Percentiles rank a stretch among this genome's conserved stretches.
phyloP scores from a whole-genome alignment of 1,284 basidiomycete genomes.

The Trametes sp. region DNA sequence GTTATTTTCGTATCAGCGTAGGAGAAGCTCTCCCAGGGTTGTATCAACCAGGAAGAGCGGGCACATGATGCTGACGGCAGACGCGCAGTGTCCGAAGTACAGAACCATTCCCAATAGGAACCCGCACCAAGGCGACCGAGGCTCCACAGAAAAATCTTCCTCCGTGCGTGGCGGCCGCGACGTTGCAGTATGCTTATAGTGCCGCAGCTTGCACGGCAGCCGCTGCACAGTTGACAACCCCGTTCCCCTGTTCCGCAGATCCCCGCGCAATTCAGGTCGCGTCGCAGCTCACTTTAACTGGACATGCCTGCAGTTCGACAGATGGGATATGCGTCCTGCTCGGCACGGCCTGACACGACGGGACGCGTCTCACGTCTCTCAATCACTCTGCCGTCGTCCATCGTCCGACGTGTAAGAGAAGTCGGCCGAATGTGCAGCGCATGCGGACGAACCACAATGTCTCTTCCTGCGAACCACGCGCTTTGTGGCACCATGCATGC shows the following conservation, averaged over 20 bases:
- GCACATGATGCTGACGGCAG: constrained; percentile 8
- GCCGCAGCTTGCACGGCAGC: constrained; percentile 5
- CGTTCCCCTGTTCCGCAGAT: not conserved
- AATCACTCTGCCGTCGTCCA: not conserved
- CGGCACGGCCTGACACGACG: not conserved
- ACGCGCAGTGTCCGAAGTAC: constrained; percentile 9
- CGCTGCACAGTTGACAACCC: not conserved
- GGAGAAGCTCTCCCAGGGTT: not conserved
- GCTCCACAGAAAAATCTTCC: constrained; percentile 16
- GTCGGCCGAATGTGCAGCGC: not conserved
- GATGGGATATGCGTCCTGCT: not conserved
- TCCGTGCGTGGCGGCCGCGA: constrained; percentile 3
- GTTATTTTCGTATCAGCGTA: constrained; percentile 1
- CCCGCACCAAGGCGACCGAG: constrained; percentile 24
- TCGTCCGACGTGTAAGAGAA: not conserved
- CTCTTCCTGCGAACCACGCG: no score
- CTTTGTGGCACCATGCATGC: no score
- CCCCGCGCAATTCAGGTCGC: constrained; percentile 3
- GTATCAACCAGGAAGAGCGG: constrained; percentile 6
- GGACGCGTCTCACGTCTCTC: constrained; percentile 12
- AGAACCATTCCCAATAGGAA: constrained; percentile 7
- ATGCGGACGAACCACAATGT: no score
- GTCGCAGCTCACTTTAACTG: not conserved
- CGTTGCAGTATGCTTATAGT: constrained; percentile 4
- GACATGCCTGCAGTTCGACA: constrained; percentile 11